phyloP scores from a whole-genome alignment of 1,284 basidiomycete species.

The Trametes sp. region DNA sequence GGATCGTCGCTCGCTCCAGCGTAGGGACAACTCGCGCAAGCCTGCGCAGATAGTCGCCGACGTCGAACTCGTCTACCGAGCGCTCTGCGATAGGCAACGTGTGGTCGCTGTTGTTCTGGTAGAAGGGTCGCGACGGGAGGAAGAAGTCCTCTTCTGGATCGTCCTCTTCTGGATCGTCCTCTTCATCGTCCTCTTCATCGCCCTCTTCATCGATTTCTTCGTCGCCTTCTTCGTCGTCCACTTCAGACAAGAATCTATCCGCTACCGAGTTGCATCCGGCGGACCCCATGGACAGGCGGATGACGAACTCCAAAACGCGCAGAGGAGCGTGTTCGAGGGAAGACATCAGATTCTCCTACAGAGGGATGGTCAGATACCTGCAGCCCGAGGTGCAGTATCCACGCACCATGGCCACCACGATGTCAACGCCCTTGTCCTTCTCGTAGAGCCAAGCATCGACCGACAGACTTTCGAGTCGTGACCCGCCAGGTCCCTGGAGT shows the following conservation, averaged over 20 bases:
- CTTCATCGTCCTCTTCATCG: neutral
- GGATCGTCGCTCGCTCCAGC: neutral
- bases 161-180: neutral
- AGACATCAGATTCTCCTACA: neutral
- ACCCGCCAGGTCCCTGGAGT: neutral
- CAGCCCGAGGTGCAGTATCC: neutral
- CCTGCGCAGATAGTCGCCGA: neutral
- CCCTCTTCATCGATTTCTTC: neutral
- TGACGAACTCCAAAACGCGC: neutral
- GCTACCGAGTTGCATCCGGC: neutral
- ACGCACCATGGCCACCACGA: neutral
- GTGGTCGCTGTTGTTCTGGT: neutral
- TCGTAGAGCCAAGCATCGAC: neutral
- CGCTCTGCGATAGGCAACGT: neutral
- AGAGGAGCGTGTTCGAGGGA: neutral
- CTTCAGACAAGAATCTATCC: no score
- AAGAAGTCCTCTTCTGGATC: neutral
- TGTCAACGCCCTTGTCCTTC: neutral
- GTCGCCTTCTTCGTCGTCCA: no score
- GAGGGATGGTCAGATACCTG: neutral
- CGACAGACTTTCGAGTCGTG: neutral
- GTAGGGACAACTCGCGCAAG: neutral
- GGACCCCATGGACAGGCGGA: neutral
- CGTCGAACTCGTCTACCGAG: neutral
- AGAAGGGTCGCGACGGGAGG: neutral